These are phyloP conservation scores for Camelina neglecta DNA, from an alignment of 345 rosid genomes.

Conservation along the genomic window DNA sequence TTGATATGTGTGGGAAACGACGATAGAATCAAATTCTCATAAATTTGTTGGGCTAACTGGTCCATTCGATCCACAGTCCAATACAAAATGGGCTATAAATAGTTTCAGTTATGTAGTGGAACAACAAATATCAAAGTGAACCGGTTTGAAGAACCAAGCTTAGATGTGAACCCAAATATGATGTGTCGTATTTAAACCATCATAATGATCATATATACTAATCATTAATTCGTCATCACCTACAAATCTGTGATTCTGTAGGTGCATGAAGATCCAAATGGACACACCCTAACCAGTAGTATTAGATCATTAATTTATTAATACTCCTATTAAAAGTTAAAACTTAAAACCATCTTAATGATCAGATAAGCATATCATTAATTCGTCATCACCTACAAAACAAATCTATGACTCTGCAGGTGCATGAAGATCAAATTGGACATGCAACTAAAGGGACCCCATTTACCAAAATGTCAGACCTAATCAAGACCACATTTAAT, in stretches of 20 bases:
- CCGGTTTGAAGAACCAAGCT: neutral
- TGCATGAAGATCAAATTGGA: conserved; percentile 14
- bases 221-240: conserved; percentile 11
- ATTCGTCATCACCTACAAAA: conserved; percentile 19
- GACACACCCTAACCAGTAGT: neutral
- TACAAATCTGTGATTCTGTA: neutral
- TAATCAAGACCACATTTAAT: conserved; percentile 36
- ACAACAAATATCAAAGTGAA: neutral
- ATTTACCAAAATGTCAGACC: conserved; percentile 36
- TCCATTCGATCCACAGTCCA: conserved; percentile 1
- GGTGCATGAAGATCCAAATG: conserved; percentile 10
- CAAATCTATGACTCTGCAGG: neutral
- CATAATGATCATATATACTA: neutral
- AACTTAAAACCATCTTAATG: neutral
- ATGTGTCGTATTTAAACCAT: neutral
- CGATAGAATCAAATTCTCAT: neutral
- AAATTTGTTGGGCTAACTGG: neutral
- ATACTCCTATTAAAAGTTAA: no score
- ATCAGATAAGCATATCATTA: neutral
- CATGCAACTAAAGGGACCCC: conserved; percentile 30
- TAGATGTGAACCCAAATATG: neutral
- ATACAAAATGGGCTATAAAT: neutral
- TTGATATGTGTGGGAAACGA: neutral
- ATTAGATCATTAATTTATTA: neutral
- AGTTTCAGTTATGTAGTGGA: neutral